These are phyloP conservation scores for Beauveria pseudobassiana DNA, from an alignment of 2,329 filamentous ascomycete genomes.

Conservation along the genomic window DNA sequence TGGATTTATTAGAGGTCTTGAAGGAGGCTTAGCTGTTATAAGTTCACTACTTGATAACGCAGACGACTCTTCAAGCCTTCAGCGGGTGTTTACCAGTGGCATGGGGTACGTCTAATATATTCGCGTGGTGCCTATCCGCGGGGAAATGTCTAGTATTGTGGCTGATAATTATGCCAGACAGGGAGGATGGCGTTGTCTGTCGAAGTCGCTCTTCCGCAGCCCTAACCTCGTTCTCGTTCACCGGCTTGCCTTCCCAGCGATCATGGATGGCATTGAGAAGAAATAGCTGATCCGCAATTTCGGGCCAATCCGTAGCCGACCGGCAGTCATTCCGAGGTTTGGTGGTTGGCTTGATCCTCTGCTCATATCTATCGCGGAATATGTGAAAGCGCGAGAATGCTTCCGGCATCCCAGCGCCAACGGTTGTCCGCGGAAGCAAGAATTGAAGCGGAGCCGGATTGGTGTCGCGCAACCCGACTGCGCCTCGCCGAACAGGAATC, in stretches of 20 bases:
- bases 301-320: neutral
- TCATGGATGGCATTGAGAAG: neutral
- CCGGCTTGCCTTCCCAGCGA: neutral
- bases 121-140: neutral
- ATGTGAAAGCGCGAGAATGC: neutral
- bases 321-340: neutral
- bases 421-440: neutral
- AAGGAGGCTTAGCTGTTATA: neutral
- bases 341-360: neutral
- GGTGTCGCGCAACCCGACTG: neutral
- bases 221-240: neutral
- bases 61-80: neutral
- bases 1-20: neutral
- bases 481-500: neutral
- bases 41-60: neutral
- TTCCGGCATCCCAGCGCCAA: neutral
- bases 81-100: neutral
- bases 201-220: neutral
- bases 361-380: neutral
- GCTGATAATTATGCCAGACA: neutral
- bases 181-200: neutral
- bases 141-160: neutral
- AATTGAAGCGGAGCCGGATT: neutral
- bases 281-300: neutral
- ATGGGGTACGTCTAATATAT: neutral